Conservation (phyloP, 2,329 filamentous ascomycete species). For the Raffaelea ambrosiae region DNA sequence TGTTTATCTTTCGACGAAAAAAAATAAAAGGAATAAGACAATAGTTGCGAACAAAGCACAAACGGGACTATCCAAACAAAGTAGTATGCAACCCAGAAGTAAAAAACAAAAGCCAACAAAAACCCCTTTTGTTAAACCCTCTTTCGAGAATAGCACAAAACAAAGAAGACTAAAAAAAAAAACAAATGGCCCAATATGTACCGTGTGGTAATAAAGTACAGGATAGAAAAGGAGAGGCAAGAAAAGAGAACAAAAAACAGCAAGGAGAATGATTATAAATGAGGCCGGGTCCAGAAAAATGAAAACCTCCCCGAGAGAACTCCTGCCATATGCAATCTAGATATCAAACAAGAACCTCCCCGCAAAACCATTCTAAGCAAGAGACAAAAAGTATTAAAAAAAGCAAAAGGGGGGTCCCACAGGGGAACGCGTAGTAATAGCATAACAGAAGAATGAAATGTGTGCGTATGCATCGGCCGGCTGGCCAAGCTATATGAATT, state of each 20-base stretch:
- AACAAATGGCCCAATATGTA: not conserved
- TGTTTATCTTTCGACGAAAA: not conserved
- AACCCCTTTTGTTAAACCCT: too few relatives aligned
- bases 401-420: too few relatives aligned
- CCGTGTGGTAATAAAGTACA: not conserved
- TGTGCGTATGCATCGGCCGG: too few relatives aligned
- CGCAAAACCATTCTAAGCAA: too few relatives aligned
- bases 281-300: not conserved
- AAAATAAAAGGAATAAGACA: not conserved
- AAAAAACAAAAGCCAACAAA: not conserved
- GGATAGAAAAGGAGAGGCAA: not conserved
- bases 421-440: too few relatives aligned
- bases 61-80: not conserved
- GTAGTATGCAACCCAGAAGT: not conserved
- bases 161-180: not conserved
- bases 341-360: not conserved
- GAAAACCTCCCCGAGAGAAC: not conserved
- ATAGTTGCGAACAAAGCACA: not conserved
- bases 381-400: not conserved
- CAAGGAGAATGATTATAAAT: not conserved
- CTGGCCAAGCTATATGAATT: conserved; percentile 12
- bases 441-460: too few relatives aligned
- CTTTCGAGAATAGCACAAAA: not conserved
- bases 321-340: not conserved
- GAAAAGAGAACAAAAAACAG: not conserved